Evolutionary conservation across 805 yeast species (phyloP).

Genomic region (Lipomyces yamanashiensis): DNA sequence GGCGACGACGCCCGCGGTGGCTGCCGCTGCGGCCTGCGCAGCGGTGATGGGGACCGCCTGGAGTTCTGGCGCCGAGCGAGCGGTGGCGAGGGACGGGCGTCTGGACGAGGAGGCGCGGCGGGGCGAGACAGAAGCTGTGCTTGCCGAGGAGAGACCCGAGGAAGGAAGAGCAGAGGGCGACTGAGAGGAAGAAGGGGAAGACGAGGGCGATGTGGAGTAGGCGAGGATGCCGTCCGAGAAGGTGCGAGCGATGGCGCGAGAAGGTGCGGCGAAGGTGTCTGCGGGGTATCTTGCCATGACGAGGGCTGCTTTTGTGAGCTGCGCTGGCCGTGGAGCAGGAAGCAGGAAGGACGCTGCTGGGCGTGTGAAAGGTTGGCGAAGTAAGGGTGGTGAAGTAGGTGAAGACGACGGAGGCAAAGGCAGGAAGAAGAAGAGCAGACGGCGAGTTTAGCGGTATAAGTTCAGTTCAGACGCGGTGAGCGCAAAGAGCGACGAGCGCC

Average conservation of each 20-base stretch:
- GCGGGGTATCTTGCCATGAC: slow-evolving; percentile 3
- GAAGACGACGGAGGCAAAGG: not conserved
- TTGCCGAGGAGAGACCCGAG: not conserved
- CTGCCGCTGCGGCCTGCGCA: slow-evolving; percentile 26
- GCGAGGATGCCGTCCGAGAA: slow-evolving; percentile 10
- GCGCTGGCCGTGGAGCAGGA: too few relatives aligned
- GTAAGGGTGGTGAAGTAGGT: not conserved
- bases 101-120: slow-evolving; percentile 5
- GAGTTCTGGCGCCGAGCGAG: not conserved
- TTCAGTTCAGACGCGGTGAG: not conserved
- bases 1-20: slow-evolving; percentile 20
- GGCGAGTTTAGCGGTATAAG: slow-evolving; percentile 1
- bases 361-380: not conserved
- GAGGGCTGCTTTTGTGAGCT: not conserved
- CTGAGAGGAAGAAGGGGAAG: not conserved
- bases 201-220: not conserved
- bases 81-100: slow-evolving; percentile 7
- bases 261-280: not conserved
- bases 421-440: not conserved
- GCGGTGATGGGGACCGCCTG: slow-evolving; percentile 6
- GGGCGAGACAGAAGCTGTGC: not conserved
- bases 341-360: too few relatives aligned
- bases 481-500: not conserved
- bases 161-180: too few relatives aligned
- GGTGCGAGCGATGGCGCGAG: slow-evolving; percentile 11